Percentiles rank a stretch among this genome's conserved stretches.
phyloP scores from a whole-genome alignment of 805 yeast genomes.

The Hanseniaspora lachancei region DNA sequence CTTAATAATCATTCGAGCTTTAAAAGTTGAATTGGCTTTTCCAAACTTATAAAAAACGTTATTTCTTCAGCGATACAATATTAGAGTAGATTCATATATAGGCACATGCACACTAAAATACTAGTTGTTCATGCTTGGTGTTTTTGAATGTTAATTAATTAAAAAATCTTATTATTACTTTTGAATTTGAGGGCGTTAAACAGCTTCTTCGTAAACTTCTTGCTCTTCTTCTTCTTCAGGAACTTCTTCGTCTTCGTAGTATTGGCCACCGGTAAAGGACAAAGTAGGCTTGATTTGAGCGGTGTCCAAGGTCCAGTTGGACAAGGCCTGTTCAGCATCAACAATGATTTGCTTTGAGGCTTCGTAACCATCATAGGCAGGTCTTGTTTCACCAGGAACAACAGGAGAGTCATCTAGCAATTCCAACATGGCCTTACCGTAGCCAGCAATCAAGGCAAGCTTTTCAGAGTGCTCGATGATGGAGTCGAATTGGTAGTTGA shows the following conservation, averaged over 20 bases:
- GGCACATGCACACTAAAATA: too few relatives aligned
- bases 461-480: conserved; percentile 91
- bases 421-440: conserved; percentile 94
- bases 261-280: conserved; percentile 63
- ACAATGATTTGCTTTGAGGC: conserved; percentile 95
- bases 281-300: conserved; percentile 91
- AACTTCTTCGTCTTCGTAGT: conserved; percentile 55
- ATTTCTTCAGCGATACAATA: too few relatives aligned
- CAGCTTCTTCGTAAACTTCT: conserved; percentile 32
- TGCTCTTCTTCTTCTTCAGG: conserved; percentile 47
- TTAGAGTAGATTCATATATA: too few relatives aligned
- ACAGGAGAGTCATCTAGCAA: conserved; percentile 92
- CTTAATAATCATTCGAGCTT: too few relatives aligned
- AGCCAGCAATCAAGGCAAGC: conserved; percentile 93
- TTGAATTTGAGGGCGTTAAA: conserved; percentile 23
- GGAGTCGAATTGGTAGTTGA: conserved; percentile 92
- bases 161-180: conserved; percentile 1
- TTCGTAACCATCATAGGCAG: conserved; percentile 95
- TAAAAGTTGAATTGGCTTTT: too few relatives aligned
- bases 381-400: conserved; percentile 98
- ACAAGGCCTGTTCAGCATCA: conserved; percentile 91
- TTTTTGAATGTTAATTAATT: background rate
- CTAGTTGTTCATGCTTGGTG: background rate
- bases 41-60: too few relatives aligned
- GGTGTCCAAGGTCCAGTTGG: conserved; percentile 90